phyloP scores from a whole-genome alignment of 257 asterid genomes.

The Jacaranda mimosifolia region DNA sequence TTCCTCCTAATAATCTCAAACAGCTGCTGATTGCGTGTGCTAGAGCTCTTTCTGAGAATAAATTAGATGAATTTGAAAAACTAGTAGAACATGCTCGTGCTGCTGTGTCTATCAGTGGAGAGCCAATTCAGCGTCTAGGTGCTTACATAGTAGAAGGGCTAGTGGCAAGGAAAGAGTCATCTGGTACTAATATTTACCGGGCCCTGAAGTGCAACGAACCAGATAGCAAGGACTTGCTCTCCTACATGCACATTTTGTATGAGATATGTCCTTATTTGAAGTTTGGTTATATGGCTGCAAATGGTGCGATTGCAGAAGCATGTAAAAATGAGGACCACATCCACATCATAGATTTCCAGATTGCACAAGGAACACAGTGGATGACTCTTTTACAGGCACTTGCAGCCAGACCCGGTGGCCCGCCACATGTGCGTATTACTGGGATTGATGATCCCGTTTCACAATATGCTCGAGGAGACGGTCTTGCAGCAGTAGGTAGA shows the following conservation, averaged over 20 bases:
- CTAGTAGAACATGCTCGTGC: slow-evolving; percentile 61
- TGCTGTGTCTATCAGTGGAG: slow-evolving; percentile 80
- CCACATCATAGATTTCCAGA: slow-evolving; percentile 91
- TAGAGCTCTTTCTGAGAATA: slow-evolving; percentile 69
- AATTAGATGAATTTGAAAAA: slow-evolving; percentile 53
- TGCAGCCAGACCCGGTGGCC: slow-evolving; percentile 88
- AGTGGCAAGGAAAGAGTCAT: slow-evolving; percentile 78
- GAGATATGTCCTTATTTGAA: slow-evolving; percentile 92
- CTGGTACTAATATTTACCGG: slow-evolving; percentile 82
- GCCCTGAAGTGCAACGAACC: slow-evolving; percentile 84
- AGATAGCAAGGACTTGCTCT: slow-evolving; percentile 68
- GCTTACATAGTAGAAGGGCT: slow-evolving; percentile 94
- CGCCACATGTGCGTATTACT: slow-evolving; percentile 89
- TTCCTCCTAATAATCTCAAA: slow-evolving; percentile 68
- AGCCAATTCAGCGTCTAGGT: slow-evolving; percentile 93
- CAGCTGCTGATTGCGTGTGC: slow-evolving; percentile 78
- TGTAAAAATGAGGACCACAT: slow-evolving; percentile 78
- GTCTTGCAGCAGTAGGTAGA: slow-evolving; percentile 59
- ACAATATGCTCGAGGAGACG: slow-evolving; percentile 81
- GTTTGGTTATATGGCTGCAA: slow-evolving; percentile 97
- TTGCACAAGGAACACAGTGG: slow-evolving; percentile 97
- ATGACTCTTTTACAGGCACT: slow-evolving; percentile 90
- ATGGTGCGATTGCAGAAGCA: slow-evolving; percentile 94
- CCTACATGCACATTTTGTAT: slow-evolving; percentile 85
- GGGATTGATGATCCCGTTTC: slow-evolving; percentile 94